These are phyloP conservation scores for Pythium biforme DNA, from an alignment of 352 stramenopile genomes.

Conservation along the genomic window DNA sequence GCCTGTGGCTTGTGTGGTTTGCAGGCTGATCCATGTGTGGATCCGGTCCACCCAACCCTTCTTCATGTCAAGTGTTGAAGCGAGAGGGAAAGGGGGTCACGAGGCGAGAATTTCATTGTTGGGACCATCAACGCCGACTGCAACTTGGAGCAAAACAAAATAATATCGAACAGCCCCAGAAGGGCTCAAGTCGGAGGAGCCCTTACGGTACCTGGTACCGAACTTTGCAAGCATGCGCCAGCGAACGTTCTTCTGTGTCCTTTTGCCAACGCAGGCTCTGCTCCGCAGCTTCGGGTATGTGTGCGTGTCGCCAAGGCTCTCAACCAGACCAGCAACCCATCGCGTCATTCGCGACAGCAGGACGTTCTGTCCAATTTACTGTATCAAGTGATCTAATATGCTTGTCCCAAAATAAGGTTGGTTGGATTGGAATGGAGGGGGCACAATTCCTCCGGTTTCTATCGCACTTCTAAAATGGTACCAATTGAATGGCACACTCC, in stretches of 20 bases:
- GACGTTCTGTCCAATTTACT: not conserved
- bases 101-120: not conserved
- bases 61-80: conserved; percentile 22
- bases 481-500: not conserved
- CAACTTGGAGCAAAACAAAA: not conserved
- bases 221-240: not conserved
- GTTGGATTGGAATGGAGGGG: no score
- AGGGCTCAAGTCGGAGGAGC: no score
- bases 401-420: not conserved
- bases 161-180: no score
- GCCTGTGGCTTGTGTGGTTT: not conserved
- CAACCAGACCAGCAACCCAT: no score
- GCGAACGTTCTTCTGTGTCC: not conserved
- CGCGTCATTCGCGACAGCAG: no score
- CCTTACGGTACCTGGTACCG: not conserved
- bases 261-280: not conserved
- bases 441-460: not conserved
- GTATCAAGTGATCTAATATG: not conserved
- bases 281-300: not conserved
- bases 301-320: no score
- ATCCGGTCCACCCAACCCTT: conserved; percentile 16
- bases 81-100: conserved; percentile 12
- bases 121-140: not conserved
- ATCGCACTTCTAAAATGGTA: not conserved
- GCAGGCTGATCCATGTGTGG: not conserved